These are phyloP conservation scores for Colletotrichum navitas DNA, from an alignment of 2,329 filamentous ascomycete species.

Conservation along the genomic window DNA sequence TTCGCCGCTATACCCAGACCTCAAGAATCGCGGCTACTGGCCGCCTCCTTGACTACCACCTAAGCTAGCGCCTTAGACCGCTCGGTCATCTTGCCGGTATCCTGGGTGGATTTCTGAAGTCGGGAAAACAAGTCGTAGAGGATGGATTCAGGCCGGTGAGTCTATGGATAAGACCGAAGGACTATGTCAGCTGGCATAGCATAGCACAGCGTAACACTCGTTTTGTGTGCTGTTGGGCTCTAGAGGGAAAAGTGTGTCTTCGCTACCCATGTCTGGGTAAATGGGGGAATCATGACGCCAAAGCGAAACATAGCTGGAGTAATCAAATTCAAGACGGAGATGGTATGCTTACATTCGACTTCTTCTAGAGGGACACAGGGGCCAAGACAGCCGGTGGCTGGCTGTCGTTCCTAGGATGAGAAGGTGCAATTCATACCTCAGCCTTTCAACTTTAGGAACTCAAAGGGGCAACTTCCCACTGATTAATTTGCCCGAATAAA, in stretches of 20 bases:
- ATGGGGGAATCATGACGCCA: constrained; percentile 54
- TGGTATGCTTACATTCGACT: constrained; percentile 57
- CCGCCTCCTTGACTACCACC: constrained; percentile 21
- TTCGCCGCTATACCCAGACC: background rate
- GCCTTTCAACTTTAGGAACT: constrained; percentile 47
- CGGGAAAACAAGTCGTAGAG: background rate
- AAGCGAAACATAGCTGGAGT: constrained; percentile 66
- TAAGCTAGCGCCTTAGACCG: constrained; percentile 29
- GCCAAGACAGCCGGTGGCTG: background rate
- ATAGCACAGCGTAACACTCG: background rate
- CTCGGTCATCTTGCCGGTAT: constrained; percentile 12
- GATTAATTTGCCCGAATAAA: constrained; percentile 49
- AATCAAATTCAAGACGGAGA: constrained; percentile 57
- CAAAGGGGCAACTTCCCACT: constrained; percentile 53
- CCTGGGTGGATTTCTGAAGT: rapidly evolving
- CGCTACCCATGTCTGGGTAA: background rate
- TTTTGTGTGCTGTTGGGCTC: background rate
- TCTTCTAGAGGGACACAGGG: constrained; percentile 47
- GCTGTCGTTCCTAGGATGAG: background rate
- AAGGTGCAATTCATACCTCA: constrained; percentile 49
- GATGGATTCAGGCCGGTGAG: too few species aligned
- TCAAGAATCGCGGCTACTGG: background rate
- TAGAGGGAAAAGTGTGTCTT: background rate
- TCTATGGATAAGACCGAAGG: background rate
- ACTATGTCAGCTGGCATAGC: background rate